Conservation (phyloP, 1,139 yeast species). For the Nakaseomyces sp. region DNA sequence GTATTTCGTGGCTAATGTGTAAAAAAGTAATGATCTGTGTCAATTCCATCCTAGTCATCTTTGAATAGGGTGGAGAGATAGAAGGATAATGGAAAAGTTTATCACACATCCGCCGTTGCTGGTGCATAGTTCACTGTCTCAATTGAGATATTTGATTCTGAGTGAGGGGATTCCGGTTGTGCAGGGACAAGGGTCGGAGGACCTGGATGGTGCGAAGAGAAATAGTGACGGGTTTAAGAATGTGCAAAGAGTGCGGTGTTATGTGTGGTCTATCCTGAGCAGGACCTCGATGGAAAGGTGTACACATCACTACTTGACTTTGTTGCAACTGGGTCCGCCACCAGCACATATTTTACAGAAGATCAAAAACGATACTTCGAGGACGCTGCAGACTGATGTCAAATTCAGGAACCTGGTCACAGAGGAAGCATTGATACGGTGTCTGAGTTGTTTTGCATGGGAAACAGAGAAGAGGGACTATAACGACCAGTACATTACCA, state of each 20-base stretch:
- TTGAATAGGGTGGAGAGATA: background rate
- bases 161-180: slow-evolving; percentile 64
- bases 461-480: slow-evolving; percentile 16
- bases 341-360: slow-evolving; percentile 45
- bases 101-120: slow-evolving; percentile 34
- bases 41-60: background rate
- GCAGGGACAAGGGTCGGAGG: slow-evolving; percentile 28
- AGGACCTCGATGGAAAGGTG: slow-evolving; percentile 54
- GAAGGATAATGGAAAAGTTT: slow-evolving; percentile 20
- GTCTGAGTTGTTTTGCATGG: slow-evolving; percentile 70
- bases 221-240: slow-evolving; percentile 11
- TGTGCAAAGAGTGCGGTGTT: slow-evolving; percentile 56
- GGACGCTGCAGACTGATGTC: slow-evolving; percentile 74
- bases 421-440: slow-evolving; percentile 59
- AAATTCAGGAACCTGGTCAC: slow-evolving; percentile 57
- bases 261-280: slow-evolving; percentile 75
- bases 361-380: slow-evolving; percentile 77
- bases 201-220: too few species aligned
- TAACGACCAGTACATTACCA: background rate
- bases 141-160: slow-evolving; percentile 66
- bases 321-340: slow-evolving; percentile 52
- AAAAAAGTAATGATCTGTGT: too few species aligned
- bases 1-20: too few species aligned
- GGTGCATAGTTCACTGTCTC: slow-evolving; percentile 63
- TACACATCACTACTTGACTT: slow-evolving; percentile 42